Conservation (phyloP, 2,329 filamentous ascomycete genomes). For the Penicillium brasilianum region DNA sequence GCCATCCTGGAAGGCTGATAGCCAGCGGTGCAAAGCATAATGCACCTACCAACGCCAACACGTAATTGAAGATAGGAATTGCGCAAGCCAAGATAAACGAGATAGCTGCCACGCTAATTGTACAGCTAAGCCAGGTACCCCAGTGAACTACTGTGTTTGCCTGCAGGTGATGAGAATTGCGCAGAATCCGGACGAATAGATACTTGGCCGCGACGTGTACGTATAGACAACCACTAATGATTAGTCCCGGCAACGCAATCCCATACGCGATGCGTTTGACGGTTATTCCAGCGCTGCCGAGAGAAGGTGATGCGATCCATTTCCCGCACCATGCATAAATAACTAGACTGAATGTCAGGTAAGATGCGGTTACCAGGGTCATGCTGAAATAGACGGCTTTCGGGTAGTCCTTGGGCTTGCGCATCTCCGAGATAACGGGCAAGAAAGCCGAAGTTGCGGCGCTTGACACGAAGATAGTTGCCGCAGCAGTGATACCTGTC, state of each 20-base stretch:
- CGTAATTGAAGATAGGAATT: conserved; percentile 61
- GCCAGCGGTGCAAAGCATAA: conserved; percentile 59
- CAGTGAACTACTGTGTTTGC: conserved; percentile 59
- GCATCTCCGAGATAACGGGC: conserved; percentile 70
- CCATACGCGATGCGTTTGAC: conserved; percentile 68
- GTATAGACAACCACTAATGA: conserved; percentile 56
- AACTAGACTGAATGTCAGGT: conserved; percentile 64
- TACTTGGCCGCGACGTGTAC: conserved; percentile 58
- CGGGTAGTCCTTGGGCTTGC: conserved; percentile 61
- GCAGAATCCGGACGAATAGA: conserved; percentile 60
- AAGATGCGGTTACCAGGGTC: conserved; percentile 61
- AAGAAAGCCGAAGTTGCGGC: conserved; percentile 66
- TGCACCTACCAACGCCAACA: conserved; percentile 56
- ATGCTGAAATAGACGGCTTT: conserved; percentile 66
- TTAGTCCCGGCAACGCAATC: conserved; percentile 60
- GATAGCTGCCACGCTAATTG: conserved; percentile 48
- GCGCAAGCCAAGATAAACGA: conserved; percentile 59
- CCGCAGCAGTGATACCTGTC: conserved; percentile 62
- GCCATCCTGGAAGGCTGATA: conserved; percentile 54
- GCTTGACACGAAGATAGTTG: conserved; percentile 65
- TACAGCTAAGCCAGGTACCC: conserved; percentile 57
- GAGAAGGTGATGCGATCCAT: conserved; percentile 66
- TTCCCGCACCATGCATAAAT: conserved; percentile 67
- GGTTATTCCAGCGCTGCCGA: conserved; percentile 63
- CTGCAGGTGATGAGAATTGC: conserved; percentile 58